Evolutionary conservation across 768 basidiomycete genomes (phyloP).

Genomic region (Boletus eberwhitei): DNA sequence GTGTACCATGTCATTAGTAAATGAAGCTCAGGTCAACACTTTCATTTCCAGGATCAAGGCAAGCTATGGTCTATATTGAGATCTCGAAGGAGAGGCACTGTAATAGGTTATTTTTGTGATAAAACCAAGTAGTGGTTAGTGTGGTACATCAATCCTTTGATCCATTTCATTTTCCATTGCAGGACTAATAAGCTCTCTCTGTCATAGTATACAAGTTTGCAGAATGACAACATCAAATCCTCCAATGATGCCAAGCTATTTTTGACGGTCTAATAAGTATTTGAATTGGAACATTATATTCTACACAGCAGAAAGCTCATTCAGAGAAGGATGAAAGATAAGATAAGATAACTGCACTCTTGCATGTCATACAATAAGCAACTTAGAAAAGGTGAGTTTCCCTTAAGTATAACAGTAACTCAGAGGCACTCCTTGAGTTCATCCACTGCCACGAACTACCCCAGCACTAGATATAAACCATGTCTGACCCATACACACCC

Average conservation of each 20-base stretch:
- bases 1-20: slow-evolving; percentile 79
- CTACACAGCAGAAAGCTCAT: neutral
- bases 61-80: slow-evolving; percentile 63
- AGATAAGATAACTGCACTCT: slow-evolving; percentile 7
- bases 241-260: neutral
- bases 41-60: slow-evolving; percentile 65
- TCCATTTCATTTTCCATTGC: neutral
- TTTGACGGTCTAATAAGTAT: neutral
- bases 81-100: slow-evolving; percentile 55
- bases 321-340: neutral
- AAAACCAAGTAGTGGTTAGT: slow-evolving; percentile 77
- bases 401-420: neutral
- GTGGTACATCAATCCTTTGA: slow-evolving; percentile 47
- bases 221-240: slow-evolving; percentile 4
- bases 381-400: too few relatives aligned
- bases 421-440: neutral
- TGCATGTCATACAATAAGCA: neutral
- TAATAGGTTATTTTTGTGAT: slow-evolving; percentile 77
- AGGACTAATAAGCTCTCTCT: neutral
- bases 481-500: slow-evolving; percentile 46
- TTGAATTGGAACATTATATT: neutral
- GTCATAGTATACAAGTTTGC: slow-evolving; percentile 28
- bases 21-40: slow-evolving; percentile 52
- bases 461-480: slow-evolving; percentile 8
- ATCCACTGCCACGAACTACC: neutral